Evolutionary conservation across 2,329 filamentous ascomycete species (phyloP).

Genomic region (Colletotrichum sp.): DNA sequence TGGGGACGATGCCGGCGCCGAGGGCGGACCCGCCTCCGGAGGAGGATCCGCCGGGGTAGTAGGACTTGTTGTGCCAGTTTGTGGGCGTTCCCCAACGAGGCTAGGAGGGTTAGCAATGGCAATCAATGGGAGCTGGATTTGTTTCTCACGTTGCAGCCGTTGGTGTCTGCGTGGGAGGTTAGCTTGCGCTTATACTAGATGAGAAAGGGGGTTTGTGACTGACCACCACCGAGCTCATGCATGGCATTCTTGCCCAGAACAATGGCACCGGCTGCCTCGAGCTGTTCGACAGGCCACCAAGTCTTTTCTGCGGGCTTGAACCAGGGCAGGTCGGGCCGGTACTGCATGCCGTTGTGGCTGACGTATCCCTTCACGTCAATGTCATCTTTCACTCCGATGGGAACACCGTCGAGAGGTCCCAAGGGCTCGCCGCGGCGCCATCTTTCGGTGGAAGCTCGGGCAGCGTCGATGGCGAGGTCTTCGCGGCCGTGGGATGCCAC

Average conservation of each 20-base stretch:
- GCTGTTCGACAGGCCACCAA: constrained; percentile 72
- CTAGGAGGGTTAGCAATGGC: constrained; percentile 43
- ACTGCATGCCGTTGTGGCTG: constrained; percentile 67
- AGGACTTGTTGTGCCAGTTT: constrained; percentile 78
- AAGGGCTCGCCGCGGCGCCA: constrained; percentile 71
- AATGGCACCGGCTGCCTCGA: constrained; percentile 77
- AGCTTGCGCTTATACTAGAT: neutral
- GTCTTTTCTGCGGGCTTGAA: constrained; percentile 61
- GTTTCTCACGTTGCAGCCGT: constrained; percentile 72
- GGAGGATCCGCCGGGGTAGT: constrained; percentile 84
- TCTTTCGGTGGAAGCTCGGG: constrained; percentile 74
- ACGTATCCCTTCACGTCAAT: constrained; percentile 74
- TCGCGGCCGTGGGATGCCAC: constrained; percentile 64
- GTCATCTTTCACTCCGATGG: constrained; percentile 86
- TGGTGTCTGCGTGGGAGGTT: constrained; percentile 64
- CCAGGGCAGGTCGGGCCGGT: constrained; percentile 57
- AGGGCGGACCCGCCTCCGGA: constrained; percentile 77
- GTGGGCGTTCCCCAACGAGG: constrained; percentile 74
- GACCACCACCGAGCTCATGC: constrained; percentile 77
- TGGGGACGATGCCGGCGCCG: constrained; percentile 74
- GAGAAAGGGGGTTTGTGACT: constrained; percentile 37
- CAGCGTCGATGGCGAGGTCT: constrained; percentile 69
- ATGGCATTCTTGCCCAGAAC: constrained; percentile 79
- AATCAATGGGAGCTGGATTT: neutral
- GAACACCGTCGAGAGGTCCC: constrained; percentile 79